Conservation (phyloP, 441 rosid genomes). For the Theobroma grandiflorum region DNA sequence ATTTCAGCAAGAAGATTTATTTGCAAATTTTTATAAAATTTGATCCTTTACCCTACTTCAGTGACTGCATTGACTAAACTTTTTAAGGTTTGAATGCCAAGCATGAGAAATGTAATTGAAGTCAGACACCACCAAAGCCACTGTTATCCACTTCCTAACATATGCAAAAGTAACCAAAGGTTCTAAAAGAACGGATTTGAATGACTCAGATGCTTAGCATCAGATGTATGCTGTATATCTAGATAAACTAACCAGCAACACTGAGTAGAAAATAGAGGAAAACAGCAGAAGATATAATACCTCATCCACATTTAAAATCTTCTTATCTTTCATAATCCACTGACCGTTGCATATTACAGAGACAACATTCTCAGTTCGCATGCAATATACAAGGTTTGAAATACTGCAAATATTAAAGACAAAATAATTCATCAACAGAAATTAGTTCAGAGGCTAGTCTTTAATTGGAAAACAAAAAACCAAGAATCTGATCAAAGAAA, state of each 20-base stretch:
- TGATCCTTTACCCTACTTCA: neutral
- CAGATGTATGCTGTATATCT: neutral
- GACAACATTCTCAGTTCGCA: slow-evolving; percentile 71
- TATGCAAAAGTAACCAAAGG: neutral
- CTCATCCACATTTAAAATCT: slow-evolving; percentile 65
- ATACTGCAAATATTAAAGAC: slow-evolving; percentile 49
- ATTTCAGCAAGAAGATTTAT: neutral
- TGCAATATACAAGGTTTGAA: slow-evolving; percentile 68
- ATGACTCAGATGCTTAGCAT: neutral
- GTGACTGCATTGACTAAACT: neutral
- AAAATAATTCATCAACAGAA: neutral
- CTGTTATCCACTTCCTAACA: neutral
- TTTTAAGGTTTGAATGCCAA: neutral
- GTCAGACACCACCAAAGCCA: neutral
- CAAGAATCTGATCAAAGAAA: neutral
- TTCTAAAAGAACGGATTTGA: neutral
- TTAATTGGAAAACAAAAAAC: neutral
- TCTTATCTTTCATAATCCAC: slow-evolving; percentile 78
- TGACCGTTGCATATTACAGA: slow-evolving; percentile 80
- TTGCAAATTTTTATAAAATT: neutral
- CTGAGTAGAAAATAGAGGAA: neutral
- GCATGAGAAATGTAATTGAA: neutral
- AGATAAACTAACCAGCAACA: neutral
- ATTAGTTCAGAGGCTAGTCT: neutral
- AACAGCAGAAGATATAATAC: slow-evolving; percentile 32